Evolutionary conservation across 805 yeast genomes (phyloP).

Genomic region (Candida pseudofarinosa): DNA sequence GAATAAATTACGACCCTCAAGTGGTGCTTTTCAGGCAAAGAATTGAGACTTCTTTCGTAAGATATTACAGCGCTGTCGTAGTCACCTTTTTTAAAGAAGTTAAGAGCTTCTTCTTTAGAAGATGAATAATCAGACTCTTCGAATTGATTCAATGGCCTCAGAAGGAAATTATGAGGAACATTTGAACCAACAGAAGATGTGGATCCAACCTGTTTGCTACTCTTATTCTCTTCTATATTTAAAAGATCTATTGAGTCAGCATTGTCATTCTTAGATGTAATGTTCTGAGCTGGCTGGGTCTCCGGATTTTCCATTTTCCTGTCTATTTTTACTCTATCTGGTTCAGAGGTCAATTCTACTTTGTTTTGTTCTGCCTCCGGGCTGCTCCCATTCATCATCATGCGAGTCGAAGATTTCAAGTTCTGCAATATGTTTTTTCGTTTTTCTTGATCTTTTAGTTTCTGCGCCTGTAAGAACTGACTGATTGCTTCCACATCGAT

Average conservation of each 20-base stretch:
- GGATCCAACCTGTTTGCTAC: not conserved
- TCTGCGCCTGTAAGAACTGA: constrained; percentile 33
- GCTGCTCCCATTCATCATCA: not conserved
- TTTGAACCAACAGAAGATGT: not conserved
- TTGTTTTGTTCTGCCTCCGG: not conserved
- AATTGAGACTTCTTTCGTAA: constrained; percentile 47
- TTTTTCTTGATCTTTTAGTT: constrained; percentile 33
- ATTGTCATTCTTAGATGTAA: too few species aligned
- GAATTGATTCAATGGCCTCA: constrained; percentile 32
- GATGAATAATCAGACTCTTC: constrained; percentile 43
- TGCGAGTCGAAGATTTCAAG: not conserved
- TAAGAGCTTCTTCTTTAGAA: constrained; percentile 53
- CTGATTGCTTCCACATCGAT: constrained; percentile 41
- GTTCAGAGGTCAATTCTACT: not conserved
- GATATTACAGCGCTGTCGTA: constrained; percentile 59
- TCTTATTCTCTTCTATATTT: not conserved
- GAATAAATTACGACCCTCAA: constrained; percentile 66
- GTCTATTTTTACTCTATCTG: not conserved
- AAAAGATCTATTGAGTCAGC: not conserved
- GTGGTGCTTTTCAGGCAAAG: constrained; percentile 63
- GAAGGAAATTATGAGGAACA: constrained; percentile 4
- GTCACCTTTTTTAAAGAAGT: constrained; percentile 77
- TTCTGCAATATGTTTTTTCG: constrained; percentile 7
- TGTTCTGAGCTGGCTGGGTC: not conserved
- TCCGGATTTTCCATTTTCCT: not conserved